Conservation (phyloP, 2,329 filamentous ascomycete species). For the Diaporthe humulicola region DNA sequence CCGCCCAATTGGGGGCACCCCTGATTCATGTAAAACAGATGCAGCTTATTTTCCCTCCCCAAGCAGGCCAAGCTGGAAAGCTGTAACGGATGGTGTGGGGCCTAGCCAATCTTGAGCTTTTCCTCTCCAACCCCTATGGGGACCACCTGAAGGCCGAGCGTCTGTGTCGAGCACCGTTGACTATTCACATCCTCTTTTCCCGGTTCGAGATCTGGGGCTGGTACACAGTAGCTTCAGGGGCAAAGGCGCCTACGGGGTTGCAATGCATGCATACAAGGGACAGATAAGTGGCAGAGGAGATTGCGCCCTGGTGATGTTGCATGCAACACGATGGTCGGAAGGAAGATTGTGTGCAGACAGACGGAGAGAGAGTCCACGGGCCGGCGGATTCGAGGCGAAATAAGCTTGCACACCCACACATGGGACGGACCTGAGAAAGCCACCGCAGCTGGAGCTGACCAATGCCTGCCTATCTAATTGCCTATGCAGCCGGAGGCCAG, state of each 20-base stretch:
- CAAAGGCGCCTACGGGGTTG: constrained; percentile 12
- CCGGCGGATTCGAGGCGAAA: constrained; percentile 17
- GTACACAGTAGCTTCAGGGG: background rate
- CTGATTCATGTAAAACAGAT: constrained; percentile 30
- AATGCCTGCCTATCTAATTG: background rate
- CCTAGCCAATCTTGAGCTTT: constrained; percentile 15
- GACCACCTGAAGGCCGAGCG: background rate
- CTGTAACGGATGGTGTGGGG: constrained; percentile 24
- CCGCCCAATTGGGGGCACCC: constrained; percentile 9
- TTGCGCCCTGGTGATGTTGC: constrained; percentile 15
- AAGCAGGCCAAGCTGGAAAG: constrained; percentile 1
- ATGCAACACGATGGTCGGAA: background rate
- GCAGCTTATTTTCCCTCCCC: constrained; percentile 15
- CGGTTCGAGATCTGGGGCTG: constrained; percentile 15
- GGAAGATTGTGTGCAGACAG: constrained; percentile 3
- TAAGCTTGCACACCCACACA: constrained; percentile 17
- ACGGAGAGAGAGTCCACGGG: background rate
- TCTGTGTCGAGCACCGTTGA: background rate
- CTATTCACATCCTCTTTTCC: background rate
- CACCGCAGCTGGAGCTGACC: constrained; percentile 11
- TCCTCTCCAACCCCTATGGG: background rate
- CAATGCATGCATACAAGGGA: constrained; percentile 5
- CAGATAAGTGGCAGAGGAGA: constrained; percentile 5
- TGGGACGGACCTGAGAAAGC: constrained; percentile 27
- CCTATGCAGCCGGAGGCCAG: background rate